Conservation (phyloP, 768 basidiomycete genomes). For the Russula ochroleuca region DNA sequence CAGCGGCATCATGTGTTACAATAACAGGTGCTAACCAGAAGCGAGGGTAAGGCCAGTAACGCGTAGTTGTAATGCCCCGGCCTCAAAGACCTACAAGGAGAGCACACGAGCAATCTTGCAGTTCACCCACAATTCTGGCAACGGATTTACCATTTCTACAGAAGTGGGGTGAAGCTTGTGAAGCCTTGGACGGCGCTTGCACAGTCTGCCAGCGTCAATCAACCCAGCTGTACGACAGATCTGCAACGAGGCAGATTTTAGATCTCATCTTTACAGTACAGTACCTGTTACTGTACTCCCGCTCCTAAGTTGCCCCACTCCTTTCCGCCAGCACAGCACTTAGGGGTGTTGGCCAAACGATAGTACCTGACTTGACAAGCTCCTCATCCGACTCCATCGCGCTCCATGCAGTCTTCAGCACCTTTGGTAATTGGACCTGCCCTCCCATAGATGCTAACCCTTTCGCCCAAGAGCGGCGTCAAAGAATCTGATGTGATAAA, state of each 20-base stretch:
- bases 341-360: not conserved
- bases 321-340: too few species aligned
- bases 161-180: not conserved
- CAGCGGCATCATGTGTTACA: not conserved
- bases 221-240: not conserved
- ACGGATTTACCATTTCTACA: not conserved
- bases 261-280: not conserved
- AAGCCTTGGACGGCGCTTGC: not conserved
- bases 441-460: too few species aligned
- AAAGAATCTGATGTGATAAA: too few species aligned
- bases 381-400: not conserved
- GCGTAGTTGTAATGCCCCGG: not conserved
- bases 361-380: not conserved
- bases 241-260: not conserved
- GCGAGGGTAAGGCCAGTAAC: not conserved
- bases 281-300: not conserved
- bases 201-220: not conserved
- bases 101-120: not conserved
- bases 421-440: too few species aligned
- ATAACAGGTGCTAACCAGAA: not conserved
- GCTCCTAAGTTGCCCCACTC: not conserved
- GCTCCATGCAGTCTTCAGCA: too few species aligned
- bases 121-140: too few species aligned
- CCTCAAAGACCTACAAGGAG: not conserved
- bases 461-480: too few species aligned